Base-by-base conservation (phyloP, 2,329 filamentous ascomycete species). In the Phaeosphaeria sp. region DNA sequence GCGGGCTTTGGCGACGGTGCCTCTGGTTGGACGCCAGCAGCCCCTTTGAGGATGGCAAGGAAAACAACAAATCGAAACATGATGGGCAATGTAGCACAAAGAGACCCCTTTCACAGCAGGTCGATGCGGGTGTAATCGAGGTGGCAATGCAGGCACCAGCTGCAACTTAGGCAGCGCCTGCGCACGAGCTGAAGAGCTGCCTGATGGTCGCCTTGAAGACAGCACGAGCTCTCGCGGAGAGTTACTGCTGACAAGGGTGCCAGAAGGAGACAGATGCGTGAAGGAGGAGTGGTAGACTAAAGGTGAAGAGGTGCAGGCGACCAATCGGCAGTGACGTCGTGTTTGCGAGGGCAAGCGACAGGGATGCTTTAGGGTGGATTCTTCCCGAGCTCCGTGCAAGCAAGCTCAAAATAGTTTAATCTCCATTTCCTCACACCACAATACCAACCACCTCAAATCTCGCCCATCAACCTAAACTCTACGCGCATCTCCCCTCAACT, bases 1-100 rank as follows among this genome's bases (percentile, higher is more conserved):
- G 90, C 92, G 56, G 87, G 84, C 54, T 94, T 84, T 7, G 95
- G 92, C 42, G 85, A 79, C n/a, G 89, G 89, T 52, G 94, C 92
- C 55, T 87, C 88, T 9, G 94, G 94, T 77, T 99, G 95, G 57
- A 88, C 84, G 60, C 67, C 68, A 33, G 57, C 61, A 13, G 84
- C 85, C 46, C 84, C 85, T 58, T 77, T 67, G 40, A 75, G 59
- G 43, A 73, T 36, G 25, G 58, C 44, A 47, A 68, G 47, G 43
- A 69, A 33, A 25, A 64, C 24, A 17, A 56, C 39, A 25, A 30
- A 60, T 22, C 55, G 55, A 49, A 64, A 56, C 69, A 74, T 72
- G 6, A 64, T 55, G 49, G 30, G 51, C 27, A 51, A 56, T 39
- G 22, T 24, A 20, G 46, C 33, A 45, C 25, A 36, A 36, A 18